Conservation (phyloP, 1,284 basidiomycete genomes). For the Rhizoctonia solani region DNA sequence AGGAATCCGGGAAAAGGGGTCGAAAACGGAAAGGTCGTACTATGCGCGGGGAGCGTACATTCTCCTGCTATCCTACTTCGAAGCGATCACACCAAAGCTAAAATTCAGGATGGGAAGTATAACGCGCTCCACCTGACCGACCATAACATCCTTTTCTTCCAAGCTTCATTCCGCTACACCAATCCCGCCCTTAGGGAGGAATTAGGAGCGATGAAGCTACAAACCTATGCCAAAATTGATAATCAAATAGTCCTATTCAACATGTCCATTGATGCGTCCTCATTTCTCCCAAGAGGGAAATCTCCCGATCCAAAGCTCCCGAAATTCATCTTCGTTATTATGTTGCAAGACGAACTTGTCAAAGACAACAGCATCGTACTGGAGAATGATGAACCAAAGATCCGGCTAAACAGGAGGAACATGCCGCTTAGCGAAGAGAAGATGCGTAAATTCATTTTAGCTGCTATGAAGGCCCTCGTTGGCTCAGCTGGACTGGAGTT, state of each 20-base stretch:
- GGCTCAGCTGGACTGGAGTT: conserved; percentile 3
- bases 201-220: conserved; percentile 40
- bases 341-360: conserved; percentile 29
- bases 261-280: conserved; percentile 40
- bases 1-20: no score
- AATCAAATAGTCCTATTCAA: conserved; percentile 34
- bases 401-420: neutral
- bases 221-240: conserved; percentile 34
- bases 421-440: no score
- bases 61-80: conserved; percentile 39
- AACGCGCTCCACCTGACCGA: conserved; percentile 38
- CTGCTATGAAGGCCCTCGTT: conserved; percentile 9
- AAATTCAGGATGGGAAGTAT: neutral
- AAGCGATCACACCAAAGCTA: conserved; percentile 13
- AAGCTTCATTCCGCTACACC: conserved; percentile 37
- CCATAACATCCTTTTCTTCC: conserved; percentile 38
- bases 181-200: conserved; percentile 22
- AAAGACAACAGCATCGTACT: conserved; percentile 7
- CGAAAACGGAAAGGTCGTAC: conserved; percentile 35
- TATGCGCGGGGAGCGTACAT: conserved; percentile 39
- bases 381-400: neutral
- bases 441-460: conserved; percentile 10
- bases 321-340: conserved; percentile 39
- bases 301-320: conserved; percentile 30
- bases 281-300: conserved; percentile 39